These are phyloP conservation scores for Neostapfia colusana DNA, from an alignment of 176 grass and related monocot species.

Conservation along the genomic window DNA sequence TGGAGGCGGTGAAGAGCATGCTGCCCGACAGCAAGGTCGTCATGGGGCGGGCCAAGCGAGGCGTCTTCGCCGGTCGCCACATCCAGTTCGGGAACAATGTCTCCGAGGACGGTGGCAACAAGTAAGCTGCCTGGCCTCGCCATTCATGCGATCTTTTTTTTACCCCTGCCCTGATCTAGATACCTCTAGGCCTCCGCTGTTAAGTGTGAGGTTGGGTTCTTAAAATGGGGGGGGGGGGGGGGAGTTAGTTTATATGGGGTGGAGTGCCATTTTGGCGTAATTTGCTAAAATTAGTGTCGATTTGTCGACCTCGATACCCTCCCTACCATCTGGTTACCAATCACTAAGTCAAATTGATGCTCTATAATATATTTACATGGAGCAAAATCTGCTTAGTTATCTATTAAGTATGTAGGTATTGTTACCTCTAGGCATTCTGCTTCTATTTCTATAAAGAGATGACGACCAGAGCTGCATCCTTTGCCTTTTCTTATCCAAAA, in stretches of 20 bases:
- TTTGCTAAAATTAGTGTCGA: not conserved
- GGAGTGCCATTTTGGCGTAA: not conserved
- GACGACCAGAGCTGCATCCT: conserved; percentile 1
- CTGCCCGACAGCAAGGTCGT: conserved; percentile 71
- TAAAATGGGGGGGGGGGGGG: not conserved
- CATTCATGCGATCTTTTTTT: not conserved
- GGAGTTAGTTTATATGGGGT: not conserved
- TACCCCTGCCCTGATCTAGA: conserved; percentile 11
- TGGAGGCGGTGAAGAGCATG: conserved; percentile 72
- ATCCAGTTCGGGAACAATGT: conserved; percentile 95
- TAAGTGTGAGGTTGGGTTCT: not conserved
- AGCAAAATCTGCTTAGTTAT: not conserved
- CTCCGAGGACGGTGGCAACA: conserved; percentile 94
- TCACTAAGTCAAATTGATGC: not conserved
- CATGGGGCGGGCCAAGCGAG: conserved; percentile 86
- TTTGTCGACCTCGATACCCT: not conserved
- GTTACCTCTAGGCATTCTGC: not conserved
- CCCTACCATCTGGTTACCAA: not conserved
- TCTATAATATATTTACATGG: not conserved
- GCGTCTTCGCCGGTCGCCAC: conserved; percentile 87
- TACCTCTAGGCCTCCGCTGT: not conserved
- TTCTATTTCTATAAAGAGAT: not conserved
- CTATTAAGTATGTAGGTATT: not conserved
- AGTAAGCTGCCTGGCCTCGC: conserved; percentile 50
- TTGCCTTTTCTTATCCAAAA: not conserved